phyloP scores from a whole-genome alignment of 139 green algal species.

The Asterochloris erici region DNA sequence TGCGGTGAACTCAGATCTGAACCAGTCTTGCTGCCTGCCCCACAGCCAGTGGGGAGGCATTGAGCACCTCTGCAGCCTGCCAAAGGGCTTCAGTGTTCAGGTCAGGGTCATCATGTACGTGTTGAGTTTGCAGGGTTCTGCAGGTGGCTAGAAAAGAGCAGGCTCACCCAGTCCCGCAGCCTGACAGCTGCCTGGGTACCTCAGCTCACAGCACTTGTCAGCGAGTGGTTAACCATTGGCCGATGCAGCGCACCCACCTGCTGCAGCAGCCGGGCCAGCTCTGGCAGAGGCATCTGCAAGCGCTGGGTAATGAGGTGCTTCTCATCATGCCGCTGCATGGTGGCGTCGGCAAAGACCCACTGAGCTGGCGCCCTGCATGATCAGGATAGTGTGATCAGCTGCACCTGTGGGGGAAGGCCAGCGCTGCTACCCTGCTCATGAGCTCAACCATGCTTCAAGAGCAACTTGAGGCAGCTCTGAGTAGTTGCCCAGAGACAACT shows the following conservation, averaged over 20 bases:
- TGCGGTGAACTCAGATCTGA: no score
- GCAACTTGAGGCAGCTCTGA: not conserved
- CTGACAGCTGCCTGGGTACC: not conserved
- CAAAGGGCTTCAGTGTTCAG: no score
- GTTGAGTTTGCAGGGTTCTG: no score
- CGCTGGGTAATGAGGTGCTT: constrained; percentile 61
- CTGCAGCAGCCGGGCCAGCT: constrained; percentile 27
- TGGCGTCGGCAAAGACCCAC: constrained; percentile 49
- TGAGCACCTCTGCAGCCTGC: no score
- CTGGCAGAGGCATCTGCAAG: constrained; percentile 41
- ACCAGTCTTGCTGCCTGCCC: no score
- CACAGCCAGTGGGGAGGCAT: no score
- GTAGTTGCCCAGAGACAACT: not conserved
- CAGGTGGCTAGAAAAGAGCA: not conserved
- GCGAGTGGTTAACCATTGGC: not conserved
- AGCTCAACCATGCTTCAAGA: not conserved
- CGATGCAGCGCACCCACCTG: not conserved
- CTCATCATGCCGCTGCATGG: constrained; percentile 70
- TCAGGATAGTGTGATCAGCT: not conserved
- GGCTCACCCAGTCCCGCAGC: not conserved
- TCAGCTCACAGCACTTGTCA: not conserved
- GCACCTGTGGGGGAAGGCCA: not conserved
- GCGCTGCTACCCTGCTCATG: not conserved
- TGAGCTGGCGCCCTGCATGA: constrained; percentile 1
- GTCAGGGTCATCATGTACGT: no score